A percentile compares a stretch with the other conserved stretches of the same genome.
Evolutionary conservation across 2,329 filamentous ascomycete genomes (phyloP).

Genomic region (Rutstroemia sydowiana): DNA sequence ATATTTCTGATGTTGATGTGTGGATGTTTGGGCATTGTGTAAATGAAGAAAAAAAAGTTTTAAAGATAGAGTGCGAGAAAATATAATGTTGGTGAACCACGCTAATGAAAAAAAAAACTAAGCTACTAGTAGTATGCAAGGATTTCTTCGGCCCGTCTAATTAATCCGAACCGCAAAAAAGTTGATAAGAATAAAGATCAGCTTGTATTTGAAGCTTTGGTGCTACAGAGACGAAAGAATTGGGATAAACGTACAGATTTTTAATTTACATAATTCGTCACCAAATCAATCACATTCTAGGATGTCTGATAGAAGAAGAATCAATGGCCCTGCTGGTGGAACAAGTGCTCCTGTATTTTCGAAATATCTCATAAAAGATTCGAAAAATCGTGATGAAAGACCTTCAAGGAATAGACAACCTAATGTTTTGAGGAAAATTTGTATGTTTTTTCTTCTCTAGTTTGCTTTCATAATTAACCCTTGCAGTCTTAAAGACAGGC

Average conservation of each 20-base stretch:
- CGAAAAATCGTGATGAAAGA: conserved; percentile 36
- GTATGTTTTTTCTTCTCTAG: conserved; percentile 43
- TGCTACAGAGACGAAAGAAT: neutral
- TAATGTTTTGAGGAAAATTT: conserved; percentile 76
- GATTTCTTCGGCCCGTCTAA: neutral
- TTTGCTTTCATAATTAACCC: neutral
- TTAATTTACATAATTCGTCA: neutral
- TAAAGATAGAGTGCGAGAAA: neutral
- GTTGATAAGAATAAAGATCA: no score
- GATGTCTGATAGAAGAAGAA: conserved; percentile 80
- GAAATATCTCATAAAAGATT: conserved; percentile 39
- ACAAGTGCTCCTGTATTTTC: conserved; percentile 69
- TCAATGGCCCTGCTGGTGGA: conserved; percentile 77
- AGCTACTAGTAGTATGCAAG: neutral
- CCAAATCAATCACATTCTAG: conserved; percentile 10
- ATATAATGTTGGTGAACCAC: neutral
- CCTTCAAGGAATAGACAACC: conserved; percentile 53
- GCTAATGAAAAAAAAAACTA: neutral
- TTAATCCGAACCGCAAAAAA: conserved; percentile 3
- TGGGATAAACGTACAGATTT: neutral
- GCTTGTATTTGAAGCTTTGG: neutral
- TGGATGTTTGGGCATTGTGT: no score
- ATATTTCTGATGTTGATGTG: no score
- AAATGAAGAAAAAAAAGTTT: neutral
- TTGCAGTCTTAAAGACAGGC: conserved; percentile 76